Base-by-base conservation (phyloP, 306 rosid genomes). In the Citrullus amarus region DNA sequence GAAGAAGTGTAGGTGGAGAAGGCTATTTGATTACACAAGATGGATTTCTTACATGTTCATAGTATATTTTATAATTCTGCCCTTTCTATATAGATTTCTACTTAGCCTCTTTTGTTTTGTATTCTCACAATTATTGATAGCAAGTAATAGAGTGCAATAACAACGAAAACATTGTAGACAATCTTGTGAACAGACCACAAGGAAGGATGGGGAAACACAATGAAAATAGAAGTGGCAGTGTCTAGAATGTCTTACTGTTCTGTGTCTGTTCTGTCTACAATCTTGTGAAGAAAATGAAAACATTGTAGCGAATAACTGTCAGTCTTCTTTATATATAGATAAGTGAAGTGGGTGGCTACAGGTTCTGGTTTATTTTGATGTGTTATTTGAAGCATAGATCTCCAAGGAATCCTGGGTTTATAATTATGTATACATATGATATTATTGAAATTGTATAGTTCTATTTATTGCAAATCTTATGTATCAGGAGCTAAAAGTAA, bases 21-120 rank as follows among this genome's bases (percentile, higher is more conserved):
- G 79, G 82, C 28, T 56, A 72, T 82, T 87, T 86, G 81, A 83
- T 91, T 78, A 84, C 86, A 65, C 93, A 88, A 81, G 92, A 91
- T 78, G 90, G 93, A 80, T 84, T 93, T 82, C 88, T 86, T 73
- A 80, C 87, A 71, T 92, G 93, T 86, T 90, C 89, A 81, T 90
- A 90, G 88, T 51, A 28, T 44, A 14, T 22, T 44, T 62, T 62
- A 59, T 8, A 8, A 10, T 59, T 12, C 6, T 62, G 43, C 16
- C 43, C 8, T 69, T 69, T 9, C 1, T 10, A 43, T 69, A 44
- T 70, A 44, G 76, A 22, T 22, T 48, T 46, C 38, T 13, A 22
- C 38, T 6, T 44, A 44, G 76, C 39, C 76, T 15, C 58, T 15
- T 28, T 50, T 72, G 44, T 72, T 72, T 50, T 72, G 44, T 72